Evolutionary conservation across 2,329 filamentous ascomycete species (phyloP), one percentile per base, ranked within the genome.

Genomic region (Fusarium verrucosum): DNA sequence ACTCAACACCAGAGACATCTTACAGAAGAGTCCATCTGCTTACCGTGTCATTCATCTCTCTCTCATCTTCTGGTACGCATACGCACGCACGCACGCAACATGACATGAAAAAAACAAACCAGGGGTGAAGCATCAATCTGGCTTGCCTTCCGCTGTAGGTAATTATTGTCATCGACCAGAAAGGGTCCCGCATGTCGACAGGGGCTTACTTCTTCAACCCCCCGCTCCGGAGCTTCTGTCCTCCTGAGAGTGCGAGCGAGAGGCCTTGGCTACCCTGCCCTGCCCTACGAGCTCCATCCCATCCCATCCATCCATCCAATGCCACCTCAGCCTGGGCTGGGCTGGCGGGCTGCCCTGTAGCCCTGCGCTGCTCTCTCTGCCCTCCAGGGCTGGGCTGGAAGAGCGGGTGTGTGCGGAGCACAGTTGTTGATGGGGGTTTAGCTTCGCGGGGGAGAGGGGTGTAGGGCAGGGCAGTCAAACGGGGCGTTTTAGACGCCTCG

Each of bases 281-380:
- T 66, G 62, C 62, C 62, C 62, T 66, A 65, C 51, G 43, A 51
- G 22, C 54, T 53, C 33, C 49, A 58, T 57, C 49, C 33, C n/a
- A 45, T 56, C 40, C 35, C 26, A 60, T 40, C 26, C 49, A 58
- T 57, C 49, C 49, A 58, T 57, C 49, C 33, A 20, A 45, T 56
- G 46, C 35, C 26, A 60, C 44, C 26, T 44, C 51, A 52, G 44
- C 41, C 32, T 37, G 32, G 32, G 44, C 47, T 28, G 23, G n/a
- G n/a, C n/a, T n/a, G n/a, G n/a, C n/a, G 30, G 28, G 43, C 46
- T 47, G 49, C 49, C 60, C 41, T 64, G 50, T 61, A 62, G 57
- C 62, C 61, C 49, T 65, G 60, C 28, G 55, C 32, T 47, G 32
- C 32, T 26, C 19, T 17, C 41, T 65, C 60, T 65, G 62, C 62